Percentiles rank a stretch among this genome's conserved stretches.
phyloP scores from a whole-genome alignment of 108 stramenopile species.

The Skeletonema potamos region DNA sequence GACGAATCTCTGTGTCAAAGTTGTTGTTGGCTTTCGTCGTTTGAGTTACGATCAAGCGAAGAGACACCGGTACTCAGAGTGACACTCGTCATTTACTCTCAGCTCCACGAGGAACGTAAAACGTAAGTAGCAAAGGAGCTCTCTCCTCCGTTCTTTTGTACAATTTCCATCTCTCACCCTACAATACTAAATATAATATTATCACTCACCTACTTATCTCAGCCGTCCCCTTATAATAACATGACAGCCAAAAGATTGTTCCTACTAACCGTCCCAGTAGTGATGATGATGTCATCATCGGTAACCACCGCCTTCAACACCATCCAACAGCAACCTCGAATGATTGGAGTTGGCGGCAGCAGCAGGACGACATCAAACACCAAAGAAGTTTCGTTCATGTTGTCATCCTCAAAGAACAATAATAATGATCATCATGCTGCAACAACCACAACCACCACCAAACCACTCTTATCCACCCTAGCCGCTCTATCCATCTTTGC shows the following conservation, averaged over 20 bases:
- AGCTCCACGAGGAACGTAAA: too few relatives aligned
- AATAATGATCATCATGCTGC: not conserved
- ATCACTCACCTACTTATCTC: too few relatives aligned
- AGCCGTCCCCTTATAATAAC: too few relatives aligned
- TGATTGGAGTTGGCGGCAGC: too few relatives aligned
- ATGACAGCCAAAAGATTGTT: not conserved
- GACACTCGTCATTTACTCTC: too few relatives aligned
- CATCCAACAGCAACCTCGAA: not conserved
- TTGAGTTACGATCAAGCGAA: too few relatives aligned
- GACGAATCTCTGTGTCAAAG: too few relatives aligned
- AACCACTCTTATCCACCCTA: not conserved
- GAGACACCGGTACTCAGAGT: too few relatives aligned
- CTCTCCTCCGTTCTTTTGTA: too few relatives aligned
- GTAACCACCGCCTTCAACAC: not conserved
- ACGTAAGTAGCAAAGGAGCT: too few relatives aligned
- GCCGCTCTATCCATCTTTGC: constrained; percentile 3
- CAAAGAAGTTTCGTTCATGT: not conserved
- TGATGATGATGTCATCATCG: not conserved
- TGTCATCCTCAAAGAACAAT: not conserved
- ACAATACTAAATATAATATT: not conserved
- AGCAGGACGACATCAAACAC: not conserved
- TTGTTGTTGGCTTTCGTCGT: too few relatives aligned
- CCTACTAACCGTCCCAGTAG: not conserved
- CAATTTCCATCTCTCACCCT: not conserved
- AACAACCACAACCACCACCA: not conserved